These are phyloP conservation scores for Boletales sp. DNA, from an alignment of 768 basidiomycete species.

Conservation along the genomic window DNA sequence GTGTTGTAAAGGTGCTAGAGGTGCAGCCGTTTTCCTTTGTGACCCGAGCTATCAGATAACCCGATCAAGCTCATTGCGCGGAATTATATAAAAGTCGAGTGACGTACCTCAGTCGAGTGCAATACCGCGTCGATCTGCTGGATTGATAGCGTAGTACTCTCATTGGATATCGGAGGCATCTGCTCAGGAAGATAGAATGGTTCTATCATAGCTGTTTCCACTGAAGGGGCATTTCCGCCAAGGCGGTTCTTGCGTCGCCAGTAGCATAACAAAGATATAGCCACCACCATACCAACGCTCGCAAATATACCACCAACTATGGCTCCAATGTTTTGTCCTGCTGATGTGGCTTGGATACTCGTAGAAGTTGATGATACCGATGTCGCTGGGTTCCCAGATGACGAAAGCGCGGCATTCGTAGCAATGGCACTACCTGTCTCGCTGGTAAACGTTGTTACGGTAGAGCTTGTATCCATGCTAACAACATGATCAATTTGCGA, in stretches of 20 bases:
- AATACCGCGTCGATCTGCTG: background rate
- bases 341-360: background rate
- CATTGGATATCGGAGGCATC: background rate
- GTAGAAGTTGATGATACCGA: background rate
- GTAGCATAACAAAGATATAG: slow-evolving; percentile 3
- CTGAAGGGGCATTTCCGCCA: background rate
- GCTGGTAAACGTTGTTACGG: background rate
- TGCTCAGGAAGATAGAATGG: background rate
- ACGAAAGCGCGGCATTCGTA: background rate
- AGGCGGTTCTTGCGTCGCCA: background rate
- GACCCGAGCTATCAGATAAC: background rate
- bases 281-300: background rate
- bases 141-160: background rate
- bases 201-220: background rate
- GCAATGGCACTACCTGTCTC: no score
- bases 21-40: background rate
- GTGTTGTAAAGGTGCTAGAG: background rate
- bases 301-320: slow-evolving; percentile 8
- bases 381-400: background rate
- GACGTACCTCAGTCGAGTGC: background rate
- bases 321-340: background rate
- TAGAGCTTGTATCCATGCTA: slow-evolving; percentile 1
- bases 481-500: background rate
- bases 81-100: background rate
- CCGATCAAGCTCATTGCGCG: background rate